Evolutionary conservation across 225 moss, liverwort and hornwort genomes (phyloP).

Genomic region (Climacium dendroides): DNA sequence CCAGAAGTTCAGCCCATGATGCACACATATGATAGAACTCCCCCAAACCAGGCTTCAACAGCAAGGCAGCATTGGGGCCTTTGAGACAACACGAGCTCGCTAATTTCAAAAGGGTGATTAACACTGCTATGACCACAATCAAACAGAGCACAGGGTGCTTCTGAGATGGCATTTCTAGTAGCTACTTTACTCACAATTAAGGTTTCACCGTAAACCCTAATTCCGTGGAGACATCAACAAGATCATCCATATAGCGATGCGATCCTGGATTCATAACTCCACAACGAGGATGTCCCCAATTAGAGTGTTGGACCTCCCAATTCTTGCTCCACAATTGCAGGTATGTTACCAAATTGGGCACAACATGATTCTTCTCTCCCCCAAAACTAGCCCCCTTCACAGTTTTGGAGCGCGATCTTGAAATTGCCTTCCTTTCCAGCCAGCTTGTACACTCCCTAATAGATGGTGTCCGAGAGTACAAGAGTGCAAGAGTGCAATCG

Average conservation of each 20-base stretch:
- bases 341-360: neutral
- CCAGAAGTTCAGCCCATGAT: conserved; percentile 40
- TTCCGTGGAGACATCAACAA: neutral
- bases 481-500: neutral
- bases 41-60: neutral
- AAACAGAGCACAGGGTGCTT: neutral
- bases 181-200: no score
- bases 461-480: neutral
- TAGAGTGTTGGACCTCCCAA: neutral
- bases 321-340: neutral
- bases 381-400: no score
- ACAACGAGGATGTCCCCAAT: neutral
- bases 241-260: neutral
- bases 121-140: neutral
- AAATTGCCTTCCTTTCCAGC: neutral
- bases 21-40: neutral
- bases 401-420: neutral
- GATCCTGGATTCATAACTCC: neutral
- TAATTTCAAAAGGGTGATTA: neutral
- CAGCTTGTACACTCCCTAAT: neutral
- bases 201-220: neutral
- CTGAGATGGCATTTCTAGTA: neutral
- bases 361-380: neutral
- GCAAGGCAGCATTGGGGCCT: neutral
- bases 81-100: neutral